A percentile compares a stretch with the other conserved stretches of the same genome.
These are phyloP conservation scores for Diplocarpon rosae DNA, from an alignment of 2,329 filamentous ascomycete species.

Conservation along the genomic window DNA sequence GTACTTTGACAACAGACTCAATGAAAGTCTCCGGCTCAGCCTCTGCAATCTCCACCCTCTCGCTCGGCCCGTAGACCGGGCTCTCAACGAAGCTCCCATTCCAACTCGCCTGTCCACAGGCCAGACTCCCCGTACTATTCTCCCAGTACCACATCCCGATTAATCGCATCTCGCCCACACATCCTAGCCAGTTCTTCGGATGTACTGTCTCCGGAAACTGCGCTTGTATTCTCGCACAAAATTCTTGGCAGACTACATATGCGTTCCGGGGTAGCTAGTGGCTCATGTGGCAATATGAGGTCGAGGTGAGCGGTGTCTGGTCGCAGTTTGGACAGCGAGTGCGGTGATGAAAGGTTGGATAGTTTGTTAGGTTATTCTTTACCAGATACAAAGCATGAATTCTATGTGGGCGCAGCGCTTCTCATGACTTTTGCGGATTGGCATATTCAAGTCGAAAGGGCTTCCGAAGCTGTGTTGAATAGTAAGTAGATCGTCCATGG, in stretches of 20 bases:
- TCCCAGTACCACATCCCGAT: conserved; percentile 3
- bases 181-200: not conserved
- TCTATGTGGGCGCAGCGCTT: not conserved
- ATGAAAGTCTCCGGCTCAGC: not conserved
- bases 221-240: not conserved
- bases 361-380: not conserved
- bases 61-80: not conserved
- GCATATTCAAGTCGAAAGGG: not conserved
- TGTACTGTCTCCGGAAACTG: conserved; percentile 1
- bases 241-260: not conserved
- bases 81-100: not conserved
- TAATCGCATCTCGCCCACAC: not conserved
- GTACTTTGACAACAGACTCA: too few relatives aligned
- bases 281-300: not conserved
- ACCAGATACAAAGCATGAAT: not conserved
- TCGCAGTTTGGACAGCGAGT: conserved; percentile 3
- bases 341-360: conserved; percentile 1
- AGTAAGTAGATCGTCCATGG: not conserved
- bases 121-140: not conserved
- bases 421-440: not conserved
- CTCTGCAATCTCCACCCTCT: not conserved
- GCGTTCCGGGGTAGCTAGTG: conserved; percentile 1
- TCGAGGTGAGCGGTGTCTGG: conserved; percentile 1
- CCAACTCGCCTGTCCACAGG: conserved; percentile 1
- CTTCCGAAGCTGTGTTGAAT: not conserved